Conservation (phyloP, 179 eudicot species). For the Beta macrorhiza region DNA sequence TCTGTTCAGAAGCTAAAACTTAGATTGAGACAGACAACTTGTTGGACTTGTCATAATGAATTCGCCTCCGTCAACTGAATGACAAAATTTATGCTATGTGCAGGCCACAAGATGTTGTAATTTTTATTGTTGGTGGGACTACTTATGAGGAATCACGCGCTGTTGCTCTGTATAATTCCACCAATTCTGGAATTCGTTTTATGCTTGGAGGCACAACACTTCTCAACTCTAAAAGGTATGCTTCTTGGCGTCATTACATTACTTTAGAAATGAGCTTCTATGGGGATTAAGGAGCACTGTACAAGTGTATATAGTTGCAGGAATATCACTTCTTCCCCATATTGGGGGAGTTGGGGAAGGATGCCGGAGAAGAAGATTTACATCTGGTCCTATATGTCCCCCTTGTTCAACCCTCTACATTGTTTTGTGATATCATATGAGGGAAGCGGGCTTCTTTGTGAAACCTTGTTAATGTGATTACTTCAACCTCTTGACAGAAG, state of each 20-base stretch:
- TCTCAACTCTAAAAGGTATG: constrained; percentile 80
- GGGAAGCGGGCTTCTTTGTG: not conserved
- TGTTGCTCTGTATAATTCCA: constrained; percentile 69
- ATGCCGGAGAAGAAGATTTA: constrained; percentile 1
- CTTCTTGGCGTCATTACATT: not conserved
- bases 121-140: constrained; percentile 86
- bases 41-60: not conserved
- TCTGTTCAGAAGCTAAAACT: not conserved
- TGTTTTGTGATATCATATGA: not conserved
- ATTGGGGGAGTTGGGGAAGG: not conserved
- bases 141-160: constrained; percentile 86
- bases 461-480: not conserved
- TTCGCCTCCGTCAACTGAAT: constrained; percentile 6
- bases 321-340: not conserved
- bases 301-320: not conserved
- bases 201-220: constrained; percentile 76
- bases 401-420: not conserved
- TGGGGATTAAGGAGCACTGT: not conserved
- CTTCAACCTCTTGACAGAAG: not conserved
- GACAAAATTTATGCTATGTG: constrained; percentile 13
- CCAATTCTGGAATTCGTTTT: constrained; percentile 78
- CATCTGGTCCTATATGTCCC: not conserved
- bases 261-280: not conserved
- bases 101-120: constrained; percentile 89
- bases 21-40: not conserved